These are phyloP conservation scores for Phytophthora boehmeriae DNA, from an alignment of 352 stramenopile species.

Conservation along the genomic window DNA sequence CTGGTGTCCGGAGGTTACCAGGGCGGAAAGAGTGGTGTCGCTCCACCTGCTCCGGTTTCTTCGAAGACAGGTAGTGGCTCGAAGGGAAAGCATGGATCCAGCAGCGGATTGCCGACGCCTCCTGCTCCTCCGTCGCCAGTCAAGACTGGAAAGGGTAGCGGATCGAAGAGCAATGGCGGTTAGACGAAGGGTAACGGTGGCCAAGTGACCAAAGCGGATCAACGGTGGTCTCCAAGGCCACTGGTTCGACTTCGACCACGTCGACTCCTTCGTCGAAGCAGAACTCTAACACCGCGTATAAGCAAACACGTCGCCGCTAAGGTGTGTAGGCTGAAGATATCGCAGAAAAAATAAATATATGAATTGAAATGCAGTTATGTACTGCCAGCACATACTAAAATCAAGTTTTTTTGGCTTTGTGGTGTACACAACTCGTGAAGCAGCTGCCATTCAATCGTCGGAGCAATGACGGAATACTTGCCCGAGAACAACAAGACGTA, in stretches of 20 bases:
- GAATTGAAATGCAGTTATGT: neutral
- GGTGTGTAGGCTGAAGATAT: neutral
- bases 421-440: neutral
- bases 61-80: neutral
- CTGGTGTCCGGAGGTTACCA: constrained; percentile 11
- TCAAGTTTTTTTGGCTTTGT: neutral
- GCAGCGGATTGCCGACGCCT: neutral
- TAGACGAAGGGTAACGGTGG: neutral
- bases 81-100: constrained; percentile 3
- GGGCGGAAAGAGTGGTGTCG: constrained; percentile 7
- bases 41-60: constrained; percentile 8
- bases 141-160: neutral
- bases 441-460: neutral
- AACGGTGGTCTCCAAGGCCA: constrained; percentile 1
- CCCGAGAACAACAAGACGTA: constrained; percentile 65
- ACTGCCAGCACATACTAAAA: neutral
- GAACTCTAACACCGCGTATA: constrained; percentile 1
- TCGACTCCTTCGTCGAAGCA: constrained; percentile 15
- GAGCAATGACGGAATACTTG: constrained; percentile 42
- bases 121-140: neutral
- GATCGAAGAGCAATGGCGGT: constrained; percentile 1
- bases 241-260: neutral
- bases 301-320: constrained; percentile 16
- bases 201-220: constrained; percentile 7
- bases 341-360: too few species aligned